Evolutionary conservation across 2,329 filamentous ascomycete species (phyloP).

Genomic region (Sporothrix euskadiensis): DNA sequence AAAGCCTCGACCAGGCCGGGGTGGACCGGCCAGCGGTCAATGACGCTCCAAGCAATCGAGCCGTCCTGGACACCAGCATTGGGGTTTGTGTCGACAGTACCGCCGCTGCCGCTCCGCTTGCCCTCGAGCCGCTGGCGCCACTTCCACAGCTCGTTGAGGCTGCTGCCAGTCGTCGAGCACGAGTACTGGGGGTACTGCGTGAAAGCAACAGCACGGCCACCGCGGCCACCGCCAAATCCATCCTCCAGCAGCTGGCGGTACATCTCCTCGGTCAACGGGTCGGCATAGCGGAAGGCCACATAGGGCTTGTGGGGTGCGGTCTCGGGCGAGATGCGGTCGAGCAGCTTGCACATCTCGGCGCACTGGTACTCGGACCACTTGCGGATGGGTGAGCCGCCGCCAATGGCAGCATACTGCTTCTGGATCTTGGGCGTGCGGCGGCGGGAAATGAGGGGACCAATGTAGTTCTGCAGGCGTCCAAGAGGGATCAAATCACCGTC

Average conservation of each 20-base stretch:
- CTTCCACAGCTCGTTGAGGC: conserved; percentile 96
- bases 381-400: conserved; percentile 94
- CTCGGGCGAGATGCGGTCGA: conserved; percentile 86
- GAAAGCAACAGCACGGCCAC: conserved; percentile 93
- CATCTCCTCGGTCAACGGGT: conserved; percentile 92
- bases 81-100: conserved; percentile 43
- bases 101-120: conserved; percentile 51
- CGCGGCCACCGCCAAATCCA: conserved; percentile 84
- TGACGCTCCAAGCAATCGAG: conserved; percentile 91
- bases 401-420: conserved; percentile 92
- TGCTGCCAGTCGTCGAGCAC: conserved; percentile 95
- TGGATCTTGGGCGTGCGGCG: conserved; percentile 94
- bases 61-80: conserved; percentile 50
- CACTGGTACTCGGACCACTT: conserved; percentile 98
- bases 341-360: conserved; percentile 93
- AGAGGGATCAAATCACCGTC: conserved; percentile 96
- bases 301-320: conserved; percentile 97
- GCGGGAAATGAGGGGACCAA: conserved; percentile 82
- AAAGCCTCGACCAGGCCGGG: conserved; percentile 87
- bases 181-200: conserved; percentile 99
- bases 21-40: conserved; percentile 96
- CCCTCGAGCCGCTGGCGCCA: conserved; percentile 88
- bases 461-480: conserved; percentile 83
- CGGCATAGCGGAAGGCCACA: conserved; percentile 92
- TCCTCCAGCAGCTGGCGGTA: conserved; percentile 80